Conservation (phyloP, 2,329 filamentous ascomycete genomes). For the Penicillium sp. region DNA sequence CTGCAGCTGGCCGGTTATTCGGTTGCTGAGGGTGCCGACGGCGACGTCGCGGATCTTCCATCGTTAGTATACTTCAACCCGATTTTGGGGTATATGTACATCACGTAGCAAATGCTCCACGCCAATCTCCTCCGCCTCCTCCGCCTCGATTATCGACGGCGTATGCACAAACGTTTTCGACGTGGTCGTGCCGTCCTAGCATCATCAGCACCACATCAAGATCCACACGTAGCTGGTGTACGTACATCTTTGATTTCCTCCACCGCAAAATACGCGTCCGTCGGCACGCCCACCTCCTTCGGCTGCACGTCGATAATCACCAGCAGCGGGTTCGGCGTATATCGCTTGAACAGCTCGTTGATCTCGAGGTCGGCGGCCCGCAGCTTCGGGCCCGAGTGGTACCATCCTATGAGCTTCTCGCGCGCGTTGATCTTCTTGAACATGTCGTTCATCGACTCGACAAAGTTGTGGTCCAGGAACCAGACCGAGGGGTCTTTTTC, state of each 20-base stretch:
- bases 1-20: conserved; percentile 95
- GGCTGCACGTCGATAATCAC: conserved; percentile 99
- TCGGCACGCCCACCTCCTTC: conserved; percentile 95
- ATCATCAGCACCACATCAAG: too few species aligned
- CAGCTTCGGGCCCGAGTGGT: conserved; percentile 96
- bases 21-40: conserved; percentile 90
- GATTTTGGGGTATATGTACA: too few species aligned
- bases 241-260: conserved; percentile 98
- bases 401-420: conserved; percentile 99
- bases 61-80: not conserved
- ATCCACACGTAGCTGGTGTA: not conserved
- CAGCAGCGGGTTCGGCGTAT: conserved; percentile 91
- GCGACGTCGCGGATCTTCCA: conserved; percentile 81
- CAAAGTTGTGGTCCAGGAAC: conserved; percentile 99
- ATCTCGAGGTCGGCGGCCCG: conserved; percentile 96
- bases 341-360: conserved; percentile 99
- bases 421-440: conserved; percentile 99
- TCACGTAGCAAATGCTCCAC: conserved; percentile 97
- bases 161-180: conserved; percentile 98
- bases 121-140: conserved; percentile 98
- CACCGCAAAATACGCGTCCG: conserved; percentile 97
- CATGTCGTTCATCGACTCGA: conserved; percentile 99
- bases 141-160: conserved; percentile 95
- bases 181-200: conserved; percentile 96
- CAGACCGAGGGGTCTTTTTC: conserved; percentile 98